Percentiles rank a stretch among this genome's conserved stretches.
phyloP scores from a whole-genome alignment of 2,329 filamentous ascomycete species.

The Colletotrichum agaves region DNA sequence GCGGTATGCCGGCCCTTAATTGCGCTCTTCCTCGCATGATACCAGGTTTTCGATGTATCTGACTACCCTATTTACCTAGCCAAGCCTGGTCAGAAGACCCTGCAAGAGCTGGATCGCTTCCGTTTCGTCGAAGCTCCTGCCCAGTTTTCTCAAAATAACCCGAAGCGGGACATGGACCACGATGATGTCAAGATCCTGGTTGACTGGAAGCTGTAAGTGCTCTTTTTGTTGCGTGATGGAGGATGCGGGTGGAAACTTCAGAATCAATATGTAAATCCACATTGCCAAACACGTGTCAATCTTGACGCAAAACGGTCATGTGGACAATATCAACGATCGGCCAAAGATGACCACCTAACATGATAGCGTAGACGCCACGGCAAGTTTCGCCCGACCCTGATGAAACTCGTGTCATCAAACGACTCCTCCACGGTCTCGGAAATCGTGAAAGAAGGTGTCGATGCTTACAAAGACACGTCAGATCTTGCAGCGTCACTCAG shows the following conservation, averaged over 20 bases:
- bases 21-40: constrained; percentile 8
- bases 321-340: background rate
- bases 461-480: constrained; percentile 52
- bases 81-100: constrained; percentile 61
- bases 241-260: no score
- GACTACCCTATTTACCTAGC: constrained; percentile 45
- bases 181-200: constrained; percentile 70
- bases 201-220: constrained; percentile 76
- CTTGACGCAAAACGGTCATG: background rate
- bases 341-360: background rate
- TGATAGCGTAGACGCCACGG: constrained; percentile 62
- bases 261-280: no score
- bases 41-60: constrained; percentile 31
- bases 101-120: constrained; percentile 68
- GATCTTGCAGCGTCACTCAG: constrained; percentile 58
- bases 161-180: constrained; percentile 58
- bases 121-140: constrained; percentile 66
- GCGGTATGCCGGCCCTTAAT: constrained; percentile 47
- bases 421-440: constrained; percentile 55
- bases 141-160: constrained; percentile 52
- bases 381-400: constrained; percentile 69
- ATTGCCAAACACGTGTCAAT: background rate
- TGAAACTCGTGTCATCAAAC: constrained; percentile 73
- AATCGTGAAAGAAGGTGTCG: constrained; percentile 64
- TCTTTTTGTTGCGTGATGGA: no score